Conservation (phyloP, 2,329 filamentous ascomycete species). For the Aphanoascus verrucosus region DNA sequence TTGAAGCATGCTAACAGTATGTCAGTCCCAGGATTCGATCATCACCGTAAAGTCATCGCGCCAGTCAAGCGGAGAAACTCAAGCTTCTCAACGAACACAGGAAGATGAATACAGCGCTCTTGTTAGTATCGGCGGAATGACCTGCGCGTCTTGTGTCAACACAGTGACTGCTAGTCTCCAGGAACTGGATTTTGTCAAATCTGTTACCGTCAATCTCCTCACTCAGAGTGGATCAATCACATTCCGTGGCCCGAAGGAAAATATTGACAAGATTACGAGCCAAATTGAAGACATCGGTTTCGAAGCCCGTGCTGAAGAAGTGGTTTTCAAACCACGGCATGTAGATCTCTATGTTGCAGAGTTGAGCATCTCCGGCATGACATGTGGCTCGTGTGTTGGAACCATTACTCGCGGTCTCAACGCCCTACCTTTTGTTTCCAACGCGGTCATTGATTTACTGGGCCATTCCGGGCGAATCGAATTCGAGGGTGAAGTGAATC, state of each 20-base stretch:
- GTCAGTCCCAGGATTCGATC: not conserved
- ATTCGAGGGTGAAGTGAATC: conserved; percentile 39
- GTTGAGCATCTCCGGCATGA: conserved; percentile 47
- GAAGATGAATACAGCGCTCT: conserved; percentile 20
- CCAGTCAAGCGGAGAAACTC: conserved; percentile 4
- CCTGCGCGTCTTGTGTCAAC: conserved; percentile 58
- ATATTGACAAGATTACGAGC: conserved; percentile 39
- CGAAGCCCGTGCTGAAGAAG: conserved; percentile 35
- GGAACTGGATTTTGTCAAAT: conserved; percentile 48
- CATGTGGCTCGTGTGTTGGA: conserved; percentile 46
- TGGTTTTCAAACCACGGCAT: conserved; percentile 17
- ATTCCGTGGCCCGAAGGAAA: conserved; percentile 41
- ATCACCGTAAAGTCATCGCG: conserved; percentile 8
- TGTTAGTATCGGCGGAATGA: conserved; percentile 58
- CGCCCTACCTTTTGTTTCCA: conserved; percentile 36
- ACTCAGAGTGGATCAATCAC: conserved; percentile 56
- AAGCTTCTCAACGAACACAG: not conserved
- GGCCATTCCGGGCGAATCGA: conserved; percentile 41
- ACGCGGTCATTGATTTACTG: conserved; percentile 43
- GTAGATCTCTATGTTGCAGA: conserved; percentile 30
- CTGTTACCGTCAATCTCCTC: conserved; percentile 53
- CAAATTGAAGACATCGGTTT: conserved; percentile 42
- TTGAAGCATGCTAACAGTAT: not conserved
- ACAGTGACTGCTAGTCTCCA: conserved; percentile 51
- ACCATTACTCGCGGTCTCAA: conserved; percentile 40